Base-by-base conservation (phyloP, 2,329 filamentous ascomycete species). In the Arthroderma uncinatum region DNA sequence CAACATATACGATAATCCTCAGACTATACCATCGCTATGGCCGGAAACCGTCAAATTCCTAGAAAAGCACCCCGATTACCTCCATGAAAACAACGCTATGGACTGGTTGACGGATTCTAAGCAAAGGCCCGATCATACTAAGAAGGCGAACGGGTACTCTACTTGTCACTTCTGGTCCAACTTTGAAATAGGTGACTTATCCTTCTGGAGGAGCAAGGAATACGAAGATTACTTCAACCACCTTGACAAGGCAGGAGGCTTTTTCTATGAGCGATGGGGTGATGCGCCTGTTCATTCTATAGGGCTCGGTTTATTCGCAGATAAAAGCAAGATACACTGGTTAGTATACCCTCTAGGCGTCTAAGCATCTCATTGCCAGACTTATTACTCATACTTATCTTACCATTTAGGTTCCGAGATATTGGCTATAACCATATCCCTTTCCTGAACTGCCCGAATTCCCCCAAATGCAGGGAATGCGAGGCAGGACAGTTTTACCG, bases 111-210 rank as follows among this genome's bases (percentile, higher is more conserved):
- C 85, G 1, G 93, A 98, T 70, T 82, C 81, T 60, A 73, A 79
- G 57, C 80, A 84, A 52, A 82, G 93, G 53, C 91, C 92, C 0
- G 82, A 89, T 12, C 87, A 95, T 71, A 89, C 89, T 68, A 70
- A 79, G 56, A 82, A 85, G 61, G 92, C 92, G 5, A 87, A 95
- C 66, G 93, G 93, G 34, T 98, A 95, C 77, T 95, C 89, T 34
- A 97, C 93, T 1, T 98, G 93, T 71, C 93, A 98, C 73, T 98
- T 98, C 78, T 98, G 93, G 93, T 93, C 86, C 66, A 98, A 98
- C 73, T 98, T 98, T 66, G 93, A 98, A 73, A 92, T 98, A 65
- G 92, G 82, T 50, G 89, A 96, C 71, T 82, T 98, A 80, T 82
- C 82, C 61, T 95, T 98, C 73, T 98, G 90, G 88, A 79, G 93